Base-by-base conservation (phyloP, 2,329 filamentous ascomycete species). In the Volutella citrinella region DNA sequence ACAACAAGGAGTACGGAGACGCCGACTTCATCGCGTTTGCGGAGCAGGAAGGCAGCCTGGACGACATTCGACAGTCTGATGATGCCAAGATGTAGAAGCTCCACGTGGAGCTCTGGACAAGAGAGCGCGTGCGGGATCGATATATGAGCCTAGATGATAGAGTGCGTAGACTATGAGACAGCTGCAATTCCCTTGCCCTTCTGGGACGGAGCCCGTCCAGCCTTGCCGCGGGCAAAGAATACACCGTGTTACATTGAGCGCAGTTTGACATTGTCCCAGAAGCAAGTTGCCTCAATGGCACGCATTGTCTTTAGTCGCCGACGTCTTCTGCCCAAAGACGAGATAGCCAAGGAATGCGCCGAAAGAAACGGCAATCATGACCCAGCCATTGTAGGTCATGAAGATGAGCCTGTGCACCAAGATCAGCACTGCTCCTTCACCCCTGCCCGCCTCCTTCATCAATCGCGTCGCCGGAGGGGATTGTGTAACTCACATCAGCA, bases 341-440 rank as follows among this genome's bases (percentile, higher is more conserved):
- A 95, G 59, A 58, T 95, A 96, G 26, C 93, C 93, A 27, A 95
- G 63, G 48, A 94, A 95, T 0, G 91, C 90, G 12, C 93, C 93
- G 9, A 94, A 69, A 1, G 85, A 85, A 12, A 97, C 90, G 4
- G 91, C 78, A 48, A 95, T 65, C 93, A 98, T 98, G 49, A 98
- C 82, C 82, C 87, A 95, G 36, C 93, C 93, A 55, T 98, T 98
- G 68, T 98, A 98, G n/a, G 93, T 98, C 93, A 98, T 98, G 66
- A 98, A 98, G 15, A 98, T 68, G 42, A 98, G 73, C 93, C 91
- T 97, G 40, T n/a, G 7, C 3, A 7, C 5, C 6, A 12, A n/a
- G n/a, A n/a, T n/a, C n/a, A n/a, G n/a, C n/a, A n/a, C n/a, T n/a
- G n/a, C n/a, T n/a, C n/a, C n/a, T n/a, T n/a, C n/a, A n/a, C n/a